Evolutionary conservation across 495 filamentous ascomycete genomes (phyloP).

Genomic region (Physcia stellaris): DNA sequence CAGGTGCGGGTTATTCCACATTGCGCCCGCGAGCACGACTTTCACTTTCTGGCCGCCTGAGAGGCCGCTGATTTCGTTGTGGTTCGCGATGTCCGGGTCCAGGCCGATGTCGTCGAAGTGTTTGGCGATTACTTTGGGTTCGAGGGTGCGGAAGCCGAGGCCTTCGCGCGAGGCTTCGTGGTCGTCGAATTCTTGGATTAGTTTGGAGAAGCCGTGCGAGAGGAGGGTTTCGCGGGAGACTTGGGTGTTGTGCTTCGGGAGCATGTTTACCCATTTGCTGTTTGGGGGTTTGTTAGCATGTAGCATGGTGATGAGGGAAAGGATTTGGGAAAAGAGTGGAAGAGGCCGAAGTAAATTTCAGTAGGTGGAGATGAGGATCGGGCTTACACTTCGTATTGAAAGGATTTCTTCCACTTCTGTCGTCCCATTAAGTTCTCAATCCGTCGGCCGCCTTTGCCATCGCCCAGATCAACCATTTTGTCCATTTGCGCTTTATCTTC

Average conservation of each 20-base stretch:
- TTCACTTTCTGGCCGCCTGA: constrained; percentile 99
- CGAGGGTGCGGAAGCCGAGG: constrained; percentile 84
- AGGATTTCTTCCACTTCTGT: constrained; percentile 97
- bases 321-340: not conserved
- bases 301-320: not conserved
- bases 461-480: constrained; percentile 67
- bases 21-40: constrained; percentile 91
- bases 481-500: constrained; percentile 84
- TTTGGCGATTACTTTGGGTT: constrained; percentile 87
- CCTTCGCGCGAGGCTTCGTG: constrained; percentile 96
- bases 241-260: constrained; percentile 86
- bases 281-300: not conserved
- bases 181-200: constrained; percentile 96
- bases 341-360: not conserved
- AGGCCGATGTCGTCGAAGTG: constrained; percentile 96
- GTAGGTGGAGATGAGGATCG: no score
- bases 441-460: constrained; percentile 63
- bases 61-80: constrained; percentile 94
- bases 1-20: constrained; percentile 98
- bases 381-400: constrained; percentile 90
- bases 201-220: constrained; percentile 74
- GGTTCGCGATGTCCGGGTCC: constrained; percentile 94
- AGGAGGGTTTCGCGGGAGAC: constrained; percentile 87
- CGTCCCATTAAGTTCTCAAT: constrained; percentile 87
- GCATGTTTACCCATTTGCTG: constrained; percentile 73